phyloP scores from a whole-genome alignment of 176 grass and related monocot genomes.

The Musa troglodytarum region DNA sequence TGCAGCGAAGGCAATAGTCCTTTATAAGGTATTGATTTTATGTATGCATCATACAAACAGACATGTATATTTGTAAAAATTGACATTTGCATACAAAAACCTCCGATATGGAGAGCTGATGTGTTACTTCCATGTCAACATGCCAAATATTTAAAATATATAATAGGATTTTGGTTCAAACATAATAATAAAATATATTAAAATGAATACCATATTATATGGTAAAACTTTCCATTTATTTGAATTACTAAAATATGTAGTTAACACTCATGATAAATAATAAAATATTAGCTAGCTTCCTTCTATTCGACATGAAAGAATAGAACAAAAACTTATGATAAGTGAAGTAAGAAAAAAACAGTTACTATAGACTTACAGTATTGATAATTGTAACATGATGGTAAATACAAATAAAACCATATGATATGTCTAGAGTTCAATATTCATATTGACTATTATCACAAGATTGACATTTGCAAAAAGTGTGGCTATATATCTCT shows the following conservation, averaged over 20 bases:
- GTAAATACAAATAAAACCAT: not conserved
- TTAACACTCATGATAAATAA: not conserved
- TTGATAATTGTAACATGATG: not conserved
- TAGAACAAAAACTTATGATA: not conserved
- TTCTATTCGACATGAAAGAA: not conserved
- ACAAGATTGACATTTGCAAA: not conserved
- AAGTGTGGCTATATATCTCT: not conserved
- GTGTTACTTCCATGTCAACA: not conserved
- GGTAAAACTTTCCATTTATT: not conserved
- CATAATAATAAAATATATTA: too few species aligned
- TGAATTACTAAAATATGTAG: not conserved
- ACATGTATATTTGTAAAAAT: not conserved
- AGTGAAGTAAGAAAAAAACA: not conserved
- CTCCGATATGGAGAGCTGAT: not conserved
- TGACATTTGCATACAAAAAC: not conserved
- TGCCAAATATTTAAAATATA: not conserved
- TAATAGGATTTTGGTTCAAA: not conserved
- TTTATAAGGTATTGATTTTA: constrained; percentile 68
- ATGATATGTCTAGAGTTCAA: not conserved
- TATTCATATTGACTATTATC: not conserved
- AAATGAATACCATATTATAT: not conserved
- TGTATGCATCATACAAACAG: not conserved
- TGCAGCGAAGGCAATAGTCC: constrained; percentile 71
- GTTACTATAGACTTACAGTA: not conserved
- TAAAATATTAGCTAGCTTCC: not conserved